Evolutionary conservation across 2,329 filamentous ascomycete genomes (phyloP).

Genomic region (Clonostachys sp.): DNA sequence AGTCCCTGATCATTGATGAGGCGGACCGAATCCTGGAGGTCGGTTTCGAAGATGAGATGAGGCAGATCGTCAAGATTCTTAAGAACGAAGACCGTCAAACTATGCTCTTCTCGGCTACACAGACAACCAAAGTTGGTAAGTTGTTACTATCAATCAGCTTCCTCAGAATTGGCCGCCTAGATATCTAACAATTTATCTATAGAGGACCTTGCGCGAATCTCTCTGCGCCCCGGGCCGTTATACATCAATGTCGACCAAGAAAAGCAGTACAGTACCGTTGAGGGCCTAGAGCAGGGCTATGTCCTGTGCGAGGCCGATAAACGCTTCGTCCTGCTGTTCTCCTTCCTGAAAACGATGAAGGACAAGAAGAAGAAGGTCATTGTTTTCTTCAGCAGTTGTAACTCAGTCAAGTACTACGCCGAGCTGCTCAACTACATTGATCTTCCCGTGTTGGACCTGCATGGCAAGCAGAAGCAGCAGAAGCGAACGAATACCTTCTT

Average conservation of each 20-base stretch:
- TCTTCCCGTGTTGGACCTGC: conserved; percentile 78
- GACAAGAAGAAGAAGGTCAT: conserved; percentile 96
- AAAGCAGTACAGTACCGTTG: conserved; percentile 87
- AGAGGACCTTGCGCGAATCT: conserved; percentile 92
- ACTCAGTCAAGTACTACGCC: conserved; percentile 91
- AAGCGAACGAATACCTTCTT: conserved; percentile 99
- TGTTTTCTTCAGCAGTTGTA: conserved; percentile 91
- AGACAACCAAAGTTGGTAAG: conserved; percentile 82
- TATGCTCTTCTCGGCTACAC: conserved; percentile 97
- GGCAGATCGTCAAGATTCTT: conserved; percentile 91
- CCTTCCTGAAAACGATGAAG: conserved; percentile 73
- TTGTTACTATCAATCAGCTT: background rate
- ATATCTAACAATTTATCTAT: background rate
- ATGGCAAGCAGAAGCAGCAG: conserved; percentile 97
- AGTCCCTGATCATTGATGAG: conserved; percentile 91
- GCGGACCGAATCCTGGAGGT: conserved; percentile 95
- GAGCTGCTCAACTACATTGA: conserved; percentile 98
- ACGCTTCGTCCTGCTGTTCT: conserved; percentile 89
- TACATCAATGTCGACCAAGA: conserved; percentile 96
- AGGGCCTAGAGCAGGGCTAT: conserved; percentile 93
- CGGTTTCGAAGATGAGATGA: conserved; percentile 98
- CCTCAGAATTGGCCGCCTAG: background rate
- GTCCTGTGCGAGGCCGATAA: conserved; percentile 91
- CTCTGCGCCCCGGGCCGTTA: conserved; percentile 80
- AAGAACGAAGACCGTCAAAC: conserved; percentile 78